Percentiles rank a stretch among this genome's conserved stretches.
Conservation (phyloP, 176 grass and related monocot species). For the Musa itinerans region DNA sequence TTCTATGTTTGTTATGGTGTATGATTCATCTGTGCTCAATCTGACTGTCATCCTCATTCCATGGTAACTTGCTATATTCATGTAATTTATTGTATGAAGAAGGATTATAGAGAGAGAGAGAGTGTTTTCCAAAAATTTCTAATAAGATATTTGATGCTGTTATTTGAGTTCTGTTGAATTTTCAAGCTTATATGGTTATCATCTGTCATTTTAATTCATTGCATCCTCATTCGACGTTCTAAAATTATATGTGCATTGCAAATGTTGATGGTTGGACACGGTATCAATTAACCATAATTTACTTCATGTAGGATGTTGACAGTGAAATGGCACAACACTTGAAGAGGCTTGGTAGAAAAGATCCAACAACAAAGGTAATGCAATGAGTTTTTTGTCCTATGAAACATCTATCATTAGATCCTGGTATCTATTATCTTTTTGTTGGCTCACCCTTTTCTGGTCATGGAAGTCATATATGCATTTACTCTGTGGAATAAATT, state of each 20-base stretch:
- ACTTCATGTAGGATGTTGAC: conserved; percentile 52
- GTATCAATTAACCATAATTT: conserved; percentile 9
- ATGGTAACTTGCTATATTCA: neutral
- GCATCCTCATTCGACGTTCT: neutral
- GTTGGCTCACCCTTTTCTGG: neutral
- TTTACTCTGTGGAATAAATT: neutral
- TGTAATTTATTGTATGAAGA: neutral
- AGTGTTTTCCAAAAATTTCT: neutral
- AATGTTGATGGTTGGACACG: conserved; percentile 5
- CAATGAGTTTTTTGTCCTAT: neutral
- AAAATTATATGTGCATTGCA: neutral
- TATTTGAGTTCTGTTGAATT: neutral
- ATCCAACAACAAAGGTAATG: conserved; percentile 85
- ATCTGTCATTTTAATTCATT: neutral
- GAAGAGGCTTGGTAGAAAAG: conserved; percentile 80
- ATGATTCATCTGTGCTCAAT: neutral
- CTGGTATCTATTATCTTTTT: neutral
- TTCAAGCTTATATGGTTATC: neutral
- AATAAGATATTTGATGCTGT: neutral
- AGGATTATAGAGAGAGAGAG: neutral
- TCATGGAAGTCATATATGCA: conserved; percentile 3
- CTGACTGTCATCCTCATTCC: neutral
- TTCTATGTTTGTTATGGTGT: neutral
- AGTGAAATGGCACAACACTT: conserved; percentile 73
- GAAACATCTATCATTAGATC: neutral